Evolutionary conservation across 352 stramenopile genomes (phyloP), one percentile per base, ranked within the genome.

Genomic region (Vaucheria bursata): DNA sequence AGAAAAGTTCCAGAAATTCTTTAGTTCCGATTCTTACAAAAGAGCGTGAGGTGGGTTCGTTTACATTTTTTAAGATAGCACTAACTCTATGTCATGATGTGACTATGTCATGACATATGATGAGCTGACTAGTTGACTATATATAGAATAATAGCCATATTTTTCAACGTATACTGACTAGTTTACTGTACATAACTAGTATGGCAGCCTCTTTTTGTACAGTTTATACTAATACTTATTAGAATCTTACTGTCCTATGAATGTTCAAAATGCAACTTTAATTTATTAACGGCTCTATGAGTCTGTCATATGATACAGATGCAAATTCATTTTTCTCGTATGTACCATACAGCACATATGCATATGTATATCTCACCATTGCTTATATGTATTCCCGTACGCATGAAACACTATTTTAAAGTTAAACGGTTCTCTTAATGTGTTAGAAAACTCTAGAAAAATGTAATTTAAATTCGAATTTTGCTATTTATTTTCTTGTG

Each of bases 1-100:
- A 71, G 4, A 82, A 82, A 71, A 39, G 77, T 1, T 64, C 69
- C 38, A 25, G 77, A 1, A 79, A 66, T 52, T 2, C 31, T 1
- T 59, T 82, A 0, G 37, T 64, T 0, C 77, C 77, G 1, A 33
- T 82, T 35, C 71, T 82, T 1, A 79, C 71, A 4, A 75, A 75
- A 29, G 70, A 75, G 59, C 71, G 77, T 32, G 75, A 66, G 12
- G 77, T 82, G 71, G 59, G 65, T 7, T 31, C 31, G 2, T n/a
- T n/a, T n/a, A n/a, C n/a, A n/a, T n/a, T n/a, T n/a, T n/a, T n/a
- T n/a, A n/a, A n/a, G n/a, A n/a, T n/a, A n/a, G n/a, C n/a, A n/a
- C n/a, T n/a, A n/a, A n/a, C n/a, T n/a, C n/a, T n/a, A n/a, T n/a
- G n/a, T n/a, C n/a, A n/a, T n/a, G n/a, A n/a, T n/a, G n/a, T n/a